These are phyloP conservation scores for Globisporangium canariense DNA, from an alignment of 352 stramenopile species.

Conservation along the genomic window DNA sequence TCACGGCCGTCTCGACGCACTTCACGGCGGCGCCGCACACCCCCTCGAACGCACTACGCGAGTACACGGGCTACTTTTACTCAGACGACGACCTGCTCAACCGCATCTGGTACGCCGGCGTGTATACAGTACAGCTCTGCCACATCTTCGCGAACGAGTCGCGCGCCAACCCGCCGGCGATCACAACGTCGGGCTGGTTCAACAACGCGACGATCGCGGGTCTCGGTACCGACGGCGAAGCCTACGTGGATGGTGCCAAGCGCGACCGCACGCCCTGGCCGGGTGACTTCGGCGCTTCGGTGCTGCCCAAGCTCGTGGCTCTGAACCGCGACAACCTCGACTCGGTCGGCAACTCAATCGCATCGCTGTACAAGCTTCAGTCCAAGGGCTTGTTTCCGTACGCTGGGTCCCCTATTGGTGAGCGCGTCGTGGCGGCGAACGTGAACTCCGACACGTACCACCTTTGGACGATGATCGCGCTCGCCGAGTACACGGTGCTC, in stretches of 20 bases:
- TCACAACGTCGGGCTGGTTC: not conserved
- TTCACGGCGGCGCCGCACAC: not conserved
- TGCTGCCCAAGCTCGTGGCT: conserved; percentile 25
- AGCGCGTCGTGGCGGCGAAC: conserved; percentile 6
- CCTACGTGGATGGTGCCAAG: conserved; percentile 1
- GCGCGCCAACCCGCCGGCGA: not conserved
- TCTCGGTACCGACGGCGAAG: not conserved
- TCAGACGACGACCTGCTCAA: conserved; percentile 38
- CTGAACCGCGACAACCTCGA: conserved; percentile 34
- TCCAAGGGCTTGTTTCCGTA: not conserved
- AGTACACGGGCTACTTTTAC: conserved; percentile 33
- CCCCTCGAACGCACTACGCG: not conserved
- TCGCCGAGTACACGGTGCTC: conserved; percentile 29
- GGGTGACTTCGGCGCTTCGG: conserved; percentile 29
- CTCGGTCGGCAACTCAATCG: conserved; percentile 25
- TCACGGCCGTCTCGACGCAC: not conserved
- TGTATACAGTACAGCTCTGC: conserved; percentile 38
- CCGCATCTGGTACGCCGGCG: conserved; percentile 36
- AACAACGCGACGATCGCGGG: not conserved
- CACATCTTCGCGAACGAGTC: conserved; percentile 34
- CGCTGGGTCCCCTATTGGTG: not conserved
- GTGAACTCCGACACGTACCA: conserved; percentile 39
- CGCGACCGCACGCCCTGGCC: conserved; percentile 18
- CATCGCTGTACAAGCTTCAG: conserved; percentile 18
- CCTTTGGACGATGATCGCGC: conserved; percentile 34